Base-by-base conservation (phyloP, 139 green algal genomes). In the Spirogloea muscicola region DNA sequence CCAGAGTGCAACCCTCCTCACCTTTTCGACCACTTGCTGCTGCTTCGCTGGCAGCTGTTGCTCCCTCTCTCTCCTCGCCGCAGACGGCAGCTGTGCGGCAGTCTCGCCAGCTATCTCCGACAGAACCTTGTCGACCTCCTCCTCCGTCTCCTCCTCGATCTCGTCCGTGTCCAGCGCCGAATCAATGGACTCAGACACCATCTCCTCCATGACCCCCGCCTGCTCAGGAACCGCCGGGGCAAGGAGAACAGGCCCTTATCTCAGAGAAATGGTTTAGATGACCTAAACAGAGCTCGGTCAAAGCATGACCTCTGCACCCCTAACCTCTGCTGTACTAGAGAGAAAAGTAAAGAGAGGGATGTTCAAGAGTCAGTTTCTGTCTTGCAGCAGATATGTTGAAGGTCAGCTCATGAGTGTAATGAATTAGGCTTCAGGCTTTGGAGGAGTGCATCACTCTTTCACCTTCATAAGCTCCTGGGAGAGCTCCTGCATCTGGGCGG, bases 151-250 rank as follows among this genome's bases (percentile, higher is more conserved):
- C 36, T 82, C 71, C 77, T 87, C 82, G 3, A 85, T 58, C 18
- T 85, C 81, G 38, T 87, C 83, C 13, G 51, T 64, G 48, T 88
- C 84, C 16, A 87, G 27, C 18, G 63, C 82, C 29, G 68, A 49
- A n/a, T 84, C 82, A 33, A 85, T 60, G 0, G 48, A 34, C 25
- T 85, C 80, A 9, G 21, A 41, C 55, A 88, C 51, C 69, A 88
- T 84, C 72, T 88, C 84, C n/a, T 82, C 73, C 1, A 88, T 86
- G 25, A 88, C 25, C 3, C 84, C 84, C 13, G 74, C 66, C 75
- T 82, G 58, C 31, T 48, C n/a, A 68, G 7, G 21, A 59, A 49
- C 10, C 10, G 29, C 10, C n/a, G n/a, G n/a, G n/a, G n/a, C n/a
- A n/a, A n/a, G n/a, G n/a, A n/a, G n/a, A n/a, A n/a, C n/a, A n/a